phyloP scores from a whole-genome alignment of 2,329 filamentous ascomycete species.

The Arachnomyces sp. region DNA sequence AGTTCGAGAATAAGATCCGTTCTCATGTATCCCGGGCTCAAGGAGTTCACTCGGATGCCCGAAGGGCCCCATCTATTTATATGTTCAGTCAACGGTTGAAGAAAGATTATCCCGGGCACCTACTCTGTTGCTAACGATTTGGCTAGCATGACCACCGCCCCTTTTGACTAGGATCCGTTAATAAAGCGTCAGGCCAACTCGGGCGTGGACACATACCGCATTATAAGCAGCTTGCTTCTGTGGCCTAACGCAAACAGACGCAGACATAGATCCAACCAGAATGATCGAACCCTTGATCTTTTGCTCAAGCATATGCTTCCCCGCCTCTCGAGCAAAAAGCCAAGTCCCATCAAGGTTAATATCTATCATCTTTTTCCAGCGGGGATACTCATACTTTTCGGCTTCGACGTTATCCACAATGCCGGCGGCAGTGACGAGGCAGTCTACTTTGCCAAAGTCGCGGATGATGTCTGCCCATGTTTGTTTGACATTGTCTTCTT shows the following conservation, averaged over 20 bases:
- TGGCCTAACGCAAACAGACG: constrained; percentile 24
- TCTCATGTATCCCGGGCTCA: constrained; percentile 30
- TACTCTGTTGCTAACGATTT: constrained; percentile 25
- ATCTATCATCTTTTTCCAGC: constrained; percentile 29
- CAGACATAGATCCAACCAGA: constrained; percentile 24
- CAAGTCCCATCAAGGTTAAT: constrained; percentile 32
- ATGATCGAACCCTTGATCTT: constrained; percentile 17
- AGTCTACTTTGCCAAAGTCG: constrained; percentile 30
- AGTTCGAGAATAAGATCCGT: constrained; percentile 27
- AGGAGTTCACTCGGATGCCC: constrained; percentile 31
- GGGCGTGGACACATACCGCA: constrained; percentile 18
- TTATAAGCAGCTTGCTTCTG: constrained; percentile 32
- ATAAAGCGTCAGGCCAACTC: too few species aligned
- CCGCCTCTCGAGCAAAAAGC: constrained; percentile 28
- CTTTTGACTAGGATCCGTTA: constrained; percentile 13
- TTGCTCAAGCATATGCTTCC: constrained; percentile 27
- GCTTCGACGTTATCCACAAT: constrained; percentile 29
- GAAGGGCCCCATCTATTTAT: constrained; percentile 26
- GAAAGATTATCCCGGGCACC: too few species aligned
- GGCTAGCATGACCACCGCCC: constrained; percentile 15
- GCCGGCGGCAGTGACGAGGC: constrained; percentile 34
- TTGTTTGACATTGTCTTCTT: constrained; percentile 28
- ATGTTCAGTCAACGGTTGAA: too few species aligned
- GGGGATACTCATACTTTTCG: constrained; percentile 26
- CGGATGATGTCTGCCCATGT: constrained; percentile 25